Base-by-base conservation (phyloP, 139 green algal species). In the Coelastrella sp. region DNA sequence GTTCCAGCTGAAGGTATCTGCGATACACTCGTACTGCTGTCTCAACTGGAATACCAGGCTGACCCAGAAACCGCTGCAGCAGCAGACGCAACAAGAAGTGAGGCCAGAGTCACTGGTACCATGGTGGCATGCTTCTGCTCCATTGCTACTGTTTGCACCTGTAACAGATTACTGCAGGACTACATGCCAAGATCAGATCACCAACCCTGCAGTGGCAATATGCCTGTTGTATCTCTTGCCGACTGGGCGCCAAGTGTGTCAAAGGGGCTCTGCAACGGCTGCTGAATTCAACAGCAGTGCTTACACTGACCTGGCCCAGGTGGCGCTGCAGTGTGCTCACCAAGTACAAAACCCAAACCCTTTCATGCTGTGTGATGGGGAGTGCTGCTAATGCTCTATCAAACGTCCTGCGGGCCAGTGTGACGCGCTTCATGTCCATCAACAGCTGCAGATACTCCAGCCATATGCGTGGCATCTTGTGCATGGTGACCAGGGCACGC, bases 401-500 rank as follows among this genome's bases (percentile, higher is more conserved):
- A 86, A 98, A 98, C 4, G 92, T 89, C 34, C 95, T 90, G 5
- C 98, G 89, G 9, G 91, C 93, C 27, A 34, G 25, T 21, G 96
- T 98, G 41, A 99, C 78, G 32, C 87, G 75, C 48, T 86, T 85
- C 83, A 92, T 89, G 72, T 95, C 89, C 60, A 95, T 78, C 45
- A 99, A 86, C 69, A 96, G 89, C 84, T 95, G 86, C 62, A 99
- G 91, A 91, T 99, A 99, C 5, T 96, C 88, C 17, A 96, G 35
- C 96, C 96, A 99, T 51, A 99, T 92, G 62, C 94, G 91, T 1
- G 96, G 96, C 94, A 98, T 98, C 85, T 99, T 99, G 94, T 99
- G 97, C 96, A 99, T 98, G 0, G 94, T 96, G 11, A 99, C 95
- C 23, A 99, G 88, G 0, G 97, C 94, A 3, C 97, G 94, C 91